Evolutionary conservation across 1,284 basidiomycete species (phyloP), one percentile per base, ranked within the genome.

Genomic region (Singerocomus rubriflavus): DNA sequence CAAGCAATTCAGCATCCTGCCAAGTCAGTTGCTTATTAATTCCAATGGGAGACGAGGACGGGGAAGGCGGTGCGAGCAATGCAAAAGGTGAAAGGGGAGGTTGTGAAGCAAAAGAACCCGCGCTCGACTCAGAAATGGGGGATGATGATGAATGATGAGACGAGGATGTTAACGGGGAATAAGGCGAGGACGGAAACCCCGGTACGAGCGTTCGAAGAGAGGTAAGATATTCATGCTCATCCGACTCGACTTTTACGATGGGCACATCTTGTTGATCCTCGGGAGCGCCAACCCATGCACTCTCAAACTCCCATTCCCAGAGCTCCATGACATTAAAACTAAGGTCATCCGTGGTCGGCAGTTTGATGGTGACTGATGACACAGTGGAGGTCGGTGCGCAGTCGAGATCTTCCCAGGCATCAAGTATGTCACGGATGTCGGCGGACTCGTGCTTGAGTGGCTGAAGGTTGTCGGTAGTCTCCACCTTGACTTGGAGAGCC

Each of bases 381-480:
- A 64, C 53, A 1, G 64, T 66, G 32, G 59, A 68, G 32, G 60
- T 54, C 30, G 60, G 59, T 7, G 64, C 60, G 34, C 69, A 70
- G 55, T 80, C 76, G 51, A 80, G 71, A 57, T 80, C 75, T 40
- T 85, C 85, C 82, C 84, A 87, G 16, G 77, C 78, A 50, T 84
- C 82, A 34, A 86, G 61, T 63, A 82, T 76, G 14, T 78, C 78
- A 55, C 80, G 76, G 10, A 85, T 74, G 57, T 84, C 83, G 26
- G 68, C 71, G 1, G 77, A 75, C 56, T 86, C 83, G 56, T 79
- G 73, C 63, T 85, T 85, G 51, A 85, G 61, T 13, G 43, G 52
- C 25, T 48, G 51, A 16, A 61, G 29, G 6, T 57, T 57, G 30
- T 69, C 62, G n/a, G 40, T 34, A 6, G 45, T 46, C 51, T 66